phyloP scores from a whole-genome alignment of 306 rosid genomes.

The Arachis stenosperma region DNA sequence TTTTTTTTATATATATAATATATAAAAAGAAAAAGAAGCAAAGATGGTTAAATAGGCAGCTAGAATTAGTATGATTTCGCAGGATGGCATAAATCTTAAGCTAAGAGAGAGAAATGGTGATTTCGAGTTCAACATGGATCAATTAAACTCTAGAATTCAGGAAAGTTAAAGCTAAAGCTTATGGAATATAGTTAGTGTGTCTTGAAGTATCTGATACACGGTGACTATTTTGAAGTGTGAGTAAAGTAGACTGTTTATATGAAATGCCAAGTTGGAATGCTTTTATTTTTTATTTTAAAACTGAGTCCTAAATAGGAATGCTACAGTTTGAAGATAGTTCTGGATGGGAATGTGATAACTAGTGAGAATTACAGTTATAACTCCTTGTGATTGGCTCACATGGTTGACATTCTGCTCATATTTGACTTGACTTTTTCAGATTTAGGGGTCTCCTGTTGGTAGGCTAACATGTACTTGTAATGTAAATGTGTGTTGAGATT shows the following conservation, averaged over 20 bases:
- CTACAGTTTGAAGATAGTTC: conserved; percentile 2
- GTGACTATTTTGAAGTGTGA: not conserved
- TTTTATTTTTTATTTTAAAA: too few species aligned
- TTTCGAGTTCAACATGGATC: not conserved
- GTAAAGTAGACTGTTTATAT: not conserved
- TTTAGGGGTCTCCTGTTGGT: not conserved
- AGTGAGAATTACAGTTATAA: conserved; percentile 11
- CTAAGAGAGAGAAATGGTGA: not conserved
- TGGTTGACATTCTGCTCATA: not conserved
- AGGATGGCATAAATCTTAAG: not conserved
- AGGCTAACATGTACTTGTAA: not conserved
- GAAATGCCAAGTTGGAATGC: not conserved
- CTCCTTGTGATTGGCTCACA: not conserved
- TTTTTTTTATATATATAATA: too few species aligned
- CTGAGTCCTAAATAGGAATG: not conserved
- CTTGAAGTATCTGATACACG: not conserved
- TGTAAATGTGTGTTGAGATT: not conserved
- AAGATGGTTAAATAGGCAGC: too few species aligned
- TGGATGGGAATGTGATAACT: not conserved
- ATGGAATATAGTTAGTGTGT: not conserved
- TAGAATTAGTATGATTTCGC: not conserved
- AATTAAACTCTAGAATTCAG: not conserved
- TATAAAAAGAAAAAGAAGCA: too few species aligned
- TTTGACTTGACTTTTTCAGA: not conserved
- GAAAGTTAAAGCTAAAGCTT: not conserved